These are phyloP conservation scores for Euptelea pleiosperma DNA, from an alignment of 164 flowering plant species.

Conservation along the genomic window DNA sequence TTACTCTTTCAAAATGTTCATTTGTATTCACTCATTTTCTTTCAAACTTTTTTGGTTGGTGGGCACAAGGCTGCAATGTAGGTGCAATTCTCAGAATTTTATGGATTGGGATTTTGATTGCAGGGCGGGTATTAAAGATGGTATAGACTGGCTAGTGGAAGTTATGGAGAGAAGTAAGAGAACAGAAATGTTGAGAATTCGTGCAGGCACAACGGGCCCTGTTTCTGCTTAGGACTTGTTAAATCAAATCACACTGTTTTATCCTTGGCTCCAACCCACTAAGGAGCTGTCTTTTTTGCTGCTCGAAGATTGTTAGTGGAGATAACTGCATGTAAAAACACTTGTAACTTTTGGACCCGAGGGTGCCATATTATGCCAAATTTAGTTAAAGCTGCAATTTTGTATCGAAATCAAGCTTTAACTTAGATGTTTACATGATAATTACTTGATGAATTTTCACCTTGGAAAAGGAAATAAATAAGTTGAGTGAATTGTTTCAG, in stretches of 20 bases:
- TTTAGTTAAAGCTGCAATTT: background rate
- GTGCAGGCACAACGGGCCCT: conserved; percentile 42
- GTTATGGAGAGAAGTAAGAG: conserved; percentile 94
- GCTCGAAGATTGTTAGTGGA: conserved; percentile 1
- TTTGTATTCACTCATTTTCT: too few species aligned
- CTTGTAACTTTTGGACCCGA: background rate
- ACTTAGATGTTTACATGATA: background rate
- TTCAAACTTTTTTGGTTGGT: too few species aligned
- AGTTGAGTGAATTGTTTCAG: too few species aligned
- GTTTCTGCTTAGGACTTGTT: conserved; percentile 7
- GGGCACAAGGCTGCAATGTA: too few species aligned
- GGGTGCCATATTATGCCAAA: background rate
- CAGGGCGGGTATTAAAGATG: conserved; percentile 80
- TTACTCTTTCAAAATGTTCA: too few species aligned
- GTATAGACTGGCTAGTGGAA: conserved; percentile 81
- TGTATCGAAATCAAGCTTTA: background rate
- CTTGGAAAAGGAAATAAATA: background rate
- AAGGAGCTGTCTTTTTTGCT: background rate
- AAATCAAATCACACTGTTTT: background rate
- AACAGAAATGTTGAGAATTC: conserved; percentile 66
- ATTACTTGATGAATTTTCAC: background rate
- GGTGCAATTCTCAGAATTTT: background rate
- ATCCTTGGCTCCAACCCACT: too few species aligned
- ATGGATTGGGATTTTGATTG: conserved; percentile 15
- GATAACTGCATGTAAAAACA: background rate